Base-by-base conservation (phyloP, 1,139 yeast genomes). In the Yamadazyma membranifaciens region DNA sequence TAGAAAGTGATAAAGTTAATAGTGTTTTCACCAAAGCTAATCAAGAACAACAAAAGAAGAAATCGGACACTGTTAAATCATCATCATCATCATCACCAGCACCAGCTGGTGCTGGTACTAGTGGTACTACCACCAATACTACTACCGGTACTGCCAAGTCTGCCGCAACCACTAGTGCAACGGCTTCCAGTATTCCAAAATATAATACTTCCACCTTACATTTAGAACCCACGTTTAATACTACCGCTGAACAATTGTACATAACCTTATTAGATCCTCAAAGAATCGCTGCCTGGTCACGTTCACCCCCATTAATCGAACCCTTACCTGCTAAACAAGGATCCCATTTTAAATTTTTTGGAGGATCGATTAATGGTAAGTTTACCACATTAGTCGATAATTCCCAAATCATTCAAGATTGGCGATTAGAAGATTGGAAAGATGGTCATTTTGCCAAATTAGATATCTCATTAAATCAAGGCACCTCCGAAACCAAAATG, bases 371-470 rank as follows among this genome's bases (percentile, higher is more conserved):
- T 40, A 60, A 75, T 22, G 96, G 96, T 38, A 78, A 80, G 54
- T 67, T 88, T 48, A 54, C 76, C 34, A 78, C 77, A 51, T 69
- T 88, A 44, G 77, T 70, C n/a, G 68, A 73, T 40, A 78, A 78
- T 53, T 72, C 77, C 53, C 66, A 67, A 42, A 81, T 92, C 42
- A 79, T 70, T 15, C 83, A 87, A 75, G 66, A 77, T 33, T 92
- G 99, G 99, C 77, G 98, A 58, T 69, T 92, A 48, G 78, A 75
- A 39, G 88, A 85, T 55, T 92, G 99, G 99, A 86, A 85, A 57
- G 65, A 69, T 10, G 95, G 87, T 22, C 95, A 87, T 60, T 83
- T 59, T 59, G 95, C 97, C 3, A 73, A 70, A 16, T 67, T 92
- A 52, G 75, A 71, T 31, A 75, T 91, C 51, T 73, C 67, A 33